Conservation (phyloP, 2,329 filamentous ascomycete species). For the Colletotrichum shisoi region DNA sequence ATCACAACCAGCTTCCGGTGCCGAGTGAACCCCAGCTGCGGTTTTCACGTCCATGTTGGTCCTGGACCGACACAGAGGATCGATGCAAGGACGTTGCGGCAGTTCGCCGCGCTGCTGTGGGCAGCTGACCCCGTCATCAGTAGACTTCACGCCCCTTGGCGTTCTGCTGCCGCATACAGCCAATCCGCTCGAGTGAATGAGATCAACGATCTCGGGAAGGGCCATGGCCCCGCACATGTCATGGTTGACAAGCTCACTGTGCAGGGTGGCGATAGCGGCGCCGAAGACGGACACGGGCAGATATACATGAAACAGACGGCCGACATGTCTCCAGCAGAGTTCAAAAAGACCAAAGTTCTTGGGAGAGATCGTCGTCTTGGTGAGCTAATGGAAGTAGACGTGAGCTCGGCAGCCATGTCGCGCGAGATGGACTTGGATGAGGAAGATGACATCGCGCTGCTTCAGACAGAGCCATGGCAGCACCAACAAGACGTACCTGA, state of each 20-base stretch:
- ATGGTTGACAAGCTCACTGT: constrained; percentile 37
- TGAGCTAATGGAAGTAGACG: constrained; percentile 35
- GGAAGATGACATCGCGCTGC: constrained; percentile 11
- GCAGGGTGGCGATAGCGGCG: constrained; percentile 34
- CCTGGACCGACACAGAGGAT: constrained; percentile 46
- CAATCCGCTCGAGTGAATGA: constrained; percentile 33
- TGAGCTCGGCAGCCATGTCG: not conserved
- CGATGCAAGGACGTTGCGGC: constrained; percentile 44
- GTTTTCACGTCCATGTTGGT: constrained; percentile 52
- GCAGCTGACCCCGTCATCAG: constrained; percentile 50
- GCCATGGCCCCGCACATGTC: not conserved
- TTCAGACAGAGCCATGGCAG: constrained; percentile 26
- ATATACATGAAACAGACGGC: not conserved
- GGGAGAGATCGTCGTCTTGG: constrained; percentile 44
- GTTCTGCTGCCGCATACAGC: constrained; percentile 39
- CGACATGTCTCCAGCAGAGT: not conserved
- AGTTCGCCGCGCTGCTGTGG: constrained; percentile 48
- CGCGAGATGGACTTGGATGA: constrained; percentile 16
- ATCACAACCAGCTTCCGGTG: constrained; percentile 46
- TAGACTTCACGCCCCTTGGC: constrained; percentile 48
- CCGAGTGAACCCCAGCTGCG: constrained; percentile 48
- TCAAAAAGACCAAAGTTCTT: constrained; percentile 36
- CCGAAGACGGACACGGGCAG: not conserved
- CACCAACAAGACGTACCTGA: constrained; percentile 13
- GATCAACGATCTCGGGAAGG: constrained; percentile 8